Evolutionary conservation across 176 grass and related monocot species (phyloP).

Genomic region (Tillandsia fasciculata): DNA sequence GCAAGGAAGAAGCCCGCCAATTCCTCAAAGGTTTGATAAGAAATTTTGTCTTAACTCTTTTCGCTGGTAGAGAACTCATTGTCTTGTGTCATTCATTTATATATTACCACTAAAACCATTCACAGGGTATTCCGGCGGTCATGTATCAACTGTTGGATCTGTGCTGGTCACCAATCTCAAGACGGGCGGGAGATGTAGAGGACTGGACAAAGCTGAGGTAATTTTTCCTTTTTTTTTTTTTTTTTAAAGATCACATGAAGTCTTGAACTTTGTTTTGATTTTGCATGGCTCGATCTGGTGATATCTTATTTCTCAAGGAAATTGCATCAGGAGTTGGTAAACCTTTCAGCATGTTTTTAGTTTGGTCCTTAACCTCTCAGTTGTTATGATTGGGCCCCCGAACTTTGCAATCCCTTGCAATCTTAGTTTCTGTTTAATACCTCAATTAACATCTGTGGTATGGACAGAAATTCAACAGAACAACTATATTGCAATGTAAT

Average conservation of each 20-base stretch:
- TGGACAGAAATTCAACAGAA: too few species aligned
- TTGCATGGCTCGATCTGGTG: not conserved
- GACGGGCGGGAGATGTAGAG: constrained; percentile 53
- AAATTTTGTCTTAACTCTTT: not conserved
- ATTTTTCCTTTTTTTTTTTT: not conserved
- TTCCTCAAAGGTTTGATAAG: constrained; percentile 74
- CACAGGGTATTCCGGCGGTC: constrained; percentile 79
- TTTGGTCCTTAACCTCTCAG: too few species aligned
- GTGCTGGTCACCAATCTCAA: constrained; percentile 83
- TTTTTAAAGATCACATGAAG: too few species aligned
- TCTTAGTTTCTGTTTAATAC: too few species aligned
- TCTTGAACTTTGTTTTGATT: not conserved
- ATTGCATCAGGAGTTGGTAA: too few species aligned
- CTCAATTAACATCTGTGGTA: too few species aligned
- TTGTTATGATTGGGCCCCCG: too few species aligned
- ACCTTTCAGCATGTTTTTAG: too few species aligned
- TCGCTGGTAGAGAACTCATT: constrained; percentile 11
- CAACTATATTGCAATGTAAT: too few species aligned
- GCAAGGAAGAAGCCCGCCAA: constrained; percentile 84
- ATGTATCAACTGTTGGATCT: constrained; percentile 87
- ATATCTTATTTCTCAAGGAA: not conserved
- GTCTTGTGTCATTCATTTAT: not conserved
- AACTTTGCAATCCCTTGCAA: too few species aligned
- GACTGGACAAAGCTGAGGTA: constrained; percentile 91
- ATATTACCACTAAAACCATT: not conserved